phyloP scores from a whole-genome alignment of 345 rosid genomes.

The Adansonia digitata region DNA sequence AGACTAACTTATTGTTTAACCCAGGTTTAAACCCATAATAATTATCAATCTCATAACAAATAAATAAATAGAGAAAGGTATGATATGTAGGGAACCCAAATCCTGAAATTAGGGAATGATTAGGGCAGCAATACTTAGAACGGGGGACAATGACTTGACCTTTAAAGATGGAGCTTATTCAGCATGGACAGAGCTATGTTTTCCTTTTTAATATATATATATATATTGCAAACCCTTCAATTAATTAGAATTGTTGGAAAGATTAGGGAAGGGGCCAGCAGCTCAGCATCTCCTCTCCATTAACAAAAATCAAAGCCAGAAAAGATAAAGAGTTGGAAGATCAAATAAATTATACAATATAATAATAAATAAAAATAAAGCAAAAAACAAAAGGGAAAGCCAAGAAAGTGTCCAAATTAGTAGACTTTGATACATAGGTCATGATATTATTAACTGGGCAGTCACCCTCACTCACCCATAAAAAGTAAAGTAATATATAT shows the following conservation, averaged over 20 bases:
- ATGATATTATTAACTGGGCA: not conserved
- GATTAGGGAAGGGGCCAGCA: slow-evolving; percentile 6
- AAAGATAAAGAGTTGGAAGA: not conserved
- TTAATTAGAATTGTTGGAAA: not conserved
- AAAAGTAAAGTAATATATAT: not conserved
- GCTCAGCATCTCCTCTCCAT: slow-evolving; percentile 15
- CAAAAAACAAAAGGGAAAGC: slow-evolving; percentile 3
- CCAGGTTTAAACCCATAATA: not conserved
- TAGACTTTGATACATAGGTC: not conserved
- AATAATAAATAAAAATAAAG: not conserved
- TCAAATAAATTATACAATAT: not conserved
- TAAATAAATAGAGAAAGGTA: not conserved
- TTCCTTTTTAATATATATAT: not conserved
- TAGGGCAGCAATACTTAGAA: slow-evolving; percentile 1
- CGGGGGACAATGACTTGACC: slow-evolving; percentile 19
- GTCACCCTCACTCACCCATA: not conserved
- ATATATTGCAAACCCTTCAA: not conserved
- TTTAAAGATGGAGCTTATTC: slow-evolving; percentile 9
- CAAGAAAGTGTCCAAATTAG: slow-evolving; percentile 12
- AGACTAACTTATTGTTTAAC: no score
- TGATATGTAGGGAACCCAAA: not conserved
- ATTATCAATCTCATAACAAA: not conserved
- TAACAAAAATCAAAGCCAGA: not conserved
- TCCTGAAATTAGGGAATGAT: slow-evolving; percentile 13
- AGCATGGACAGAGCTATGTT: not conserved